These are phyloP conservation scores for Plantago coronopus DNA, from an alignment of 305 asterid genomes.

Conservation along the genomic window DNA sequence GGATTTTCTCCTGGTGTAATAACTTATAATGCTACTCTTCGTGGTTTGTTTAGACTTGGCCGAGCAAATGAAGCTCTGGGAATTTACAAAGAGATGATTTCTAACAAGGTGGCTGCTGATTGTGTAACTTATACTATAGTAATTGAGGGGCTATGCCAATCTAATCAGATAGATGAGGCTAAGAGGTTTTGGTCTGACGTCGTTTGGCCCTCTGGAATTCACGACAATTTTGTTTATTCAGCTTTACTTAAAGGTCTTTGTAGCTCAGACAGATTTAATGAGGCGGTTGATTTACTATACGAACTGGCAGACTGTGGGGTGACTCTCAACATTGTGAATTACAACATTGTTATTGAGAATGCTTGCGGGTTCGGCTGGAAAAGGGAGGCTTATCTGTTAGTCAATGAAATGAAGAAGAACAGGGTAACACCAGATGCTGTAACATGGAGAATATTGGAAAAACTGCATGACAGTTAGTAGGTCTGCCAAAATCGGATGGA, in stretches of 20 bases:
- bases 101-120: conserved; percentile 42
- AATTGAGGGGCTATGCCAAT: conserved; percentile 59
- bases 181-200: conserved; percentile 59
- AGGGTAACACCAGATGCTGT: conserved; percentile 69
- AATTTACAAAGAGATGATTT: conserved; percentile 40
- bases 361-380: conserved; percentile 66
- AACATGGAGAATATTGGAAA: conserved; percentile 71
- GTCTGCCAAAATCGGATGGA: too few relatives aligned
- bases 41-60: conserved; percentile 58
- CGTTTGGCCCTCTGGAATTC: conserved; percentile 72
- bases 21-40: conserved; percentile 59
- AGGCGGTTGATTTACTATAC: conserved; percentile 68
- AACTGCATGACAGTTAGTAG: conserved; percentile 33
- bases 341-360: conserved; percentile 60
- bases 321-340: conserved; percentile 49
- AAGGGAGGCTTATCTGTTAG: conserved; percentile 73
- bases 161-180: conserved; percentile 47
- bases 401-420: conserved; percentile 76
- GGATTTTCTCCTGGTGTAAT: conserved; percentile 56
- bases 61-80: conserved; percentile 58
- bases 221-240: conserved; percentile 63
- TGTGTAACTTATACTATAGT: conserved; percentile 51
- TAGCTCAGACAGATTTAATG: conserved; percentile 38
- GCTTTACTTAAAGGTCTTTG: conserved; percentile 80
- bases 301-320: conserved; percentile 72